phyloP scores from a whole-genome alignment of 2,329 filamentous ascomycete genomes.

The Samsoniella hepiali region DNA sequence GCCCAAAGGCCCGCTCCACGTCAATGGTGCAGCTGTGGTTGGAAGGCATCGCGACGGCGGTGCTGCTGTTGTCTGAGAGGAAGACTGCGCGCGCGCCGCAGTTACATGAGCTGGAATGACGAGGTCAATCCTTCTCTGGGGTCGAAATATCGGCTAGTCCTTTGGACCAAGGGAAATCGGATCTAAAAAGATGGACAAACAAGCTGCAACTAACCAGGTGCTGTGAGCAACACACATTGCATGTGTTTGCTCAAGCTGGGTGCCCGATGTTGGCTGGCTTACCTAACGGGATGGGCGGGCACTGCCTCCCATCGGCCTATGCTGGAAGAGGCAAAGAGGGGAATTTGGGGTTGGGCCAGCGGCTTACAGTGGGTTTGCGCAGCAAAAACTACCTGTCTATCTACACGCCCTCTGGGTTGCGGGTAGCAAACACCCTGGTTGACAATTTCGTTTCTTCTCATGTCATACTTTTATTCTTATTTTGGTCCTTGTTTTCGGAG shows the following conservation, averaged over 20 bases:
- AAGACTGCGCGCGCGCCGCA: neutral
- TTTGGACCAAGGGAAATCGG: neutral
- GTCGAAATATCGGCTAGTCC: neutral
- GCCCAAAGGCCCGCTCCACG: conserved; percentile 21
- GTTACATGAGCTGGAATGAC: neutral
- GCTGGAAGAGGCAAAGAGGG: conserved; percentile 4
- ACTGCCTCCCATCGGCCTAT: neutral
- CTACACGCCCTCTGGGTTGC: neutral
- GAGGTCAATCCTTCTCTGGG: neutral
- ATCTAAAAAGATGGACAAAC: neutral
- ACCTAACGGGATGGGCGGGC: neutral
- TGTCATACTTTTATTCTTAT: neutral
- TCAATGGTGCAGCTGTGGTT: conserved; percentile 14
- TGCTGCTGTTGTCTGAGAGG: neutral
- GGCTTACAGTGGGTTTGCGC: neutral
- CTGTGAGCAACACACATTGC: neutral
- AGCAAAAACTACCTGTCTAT: neutral
- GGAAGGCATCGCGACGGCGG: neutral
- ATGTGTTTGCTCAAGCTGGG: neutral
- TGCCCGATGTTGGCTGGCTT: neutral
- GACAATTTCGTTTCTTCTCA: too few relatives aligned
- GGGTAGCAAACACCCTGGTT: neutral
- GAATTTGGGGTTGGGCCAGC: neutral
- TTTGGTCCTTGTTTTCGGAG: neutral
- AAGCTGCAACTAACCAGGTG: neutral